These are phyloP conservation scores for Caloboletus inedulis DNA, from an alignment of 1,284 basidiomycete genomes.

Conservation along the genomic window DNA sequence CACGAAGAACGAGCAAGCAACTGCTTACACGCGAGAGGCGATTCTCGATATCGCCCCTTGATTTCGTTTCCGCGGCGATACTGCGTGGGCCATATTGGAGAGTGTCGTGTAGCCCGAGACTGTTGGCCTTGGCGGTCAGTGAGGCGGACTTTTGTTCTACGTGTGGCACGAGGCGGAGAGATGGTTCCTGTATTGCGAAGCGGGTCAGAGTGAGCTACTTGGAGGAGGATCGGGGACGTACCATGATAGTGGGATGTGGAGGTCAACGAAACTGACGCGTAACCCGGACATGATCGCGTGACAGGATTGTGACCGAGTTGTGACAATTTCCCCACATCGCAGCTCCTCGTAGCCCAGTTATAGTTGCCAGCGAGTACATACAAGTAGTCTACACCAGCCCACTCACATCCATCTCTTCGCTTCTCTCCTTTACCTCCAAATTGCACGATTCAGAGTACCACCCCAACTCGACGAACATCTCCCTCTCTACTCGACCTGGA, in stretches of 20 bases:
- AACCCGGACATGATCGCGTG: constrained; percentile 15
- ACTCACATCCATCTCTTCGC: constrained; percentile 6
- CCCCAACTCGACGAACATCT: neutral
- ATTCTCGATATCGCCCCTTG: constrained; percentile 52
- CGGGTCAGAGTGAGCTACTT: neutral
- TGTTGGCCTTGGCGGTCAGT: constrained; percentile 64
- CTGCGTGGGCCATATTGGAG: constrained; percentile 73
- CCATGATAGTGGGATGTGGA: constrained; percentile 29
- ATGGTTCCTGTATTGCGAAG: constrained; percentile 48
- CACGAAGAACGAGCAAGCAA: neutral
- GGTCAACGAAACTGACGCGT: constrained; percentile 30
- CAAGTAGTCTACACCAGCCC: constrained; percentile 14
- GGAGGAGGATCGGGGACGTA: constrained; percentile 16
- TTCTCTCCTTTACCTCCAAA: neutral
- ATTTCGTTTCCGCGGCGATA: constrained; percentile 66
- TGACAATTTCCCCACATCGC: constrained; percentile 23
- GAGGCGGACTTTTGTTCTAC: constrained; percentile 57
- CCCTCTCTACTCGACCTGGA: neutral
- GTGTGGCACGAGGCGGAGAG: constrained; percentile 66
- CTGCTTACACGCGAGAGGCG: constrained; percentile 65
- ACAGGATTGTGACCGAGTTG: constrained; percentile 25
- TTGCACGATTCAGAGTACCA: neutral
- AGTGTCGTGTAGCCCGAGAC: constrained; percentile 76
- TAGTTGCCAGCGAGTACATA: constrained; percentile 12
- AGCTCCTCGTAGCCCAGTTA: neutral